Percentiles rank a stretch among this genome's conserved stretches.
These are phyloP conservation scores for Acer negundo DNA, from an alignment of 345 rosid genomes.

Conservation along the genomic window DNA sequence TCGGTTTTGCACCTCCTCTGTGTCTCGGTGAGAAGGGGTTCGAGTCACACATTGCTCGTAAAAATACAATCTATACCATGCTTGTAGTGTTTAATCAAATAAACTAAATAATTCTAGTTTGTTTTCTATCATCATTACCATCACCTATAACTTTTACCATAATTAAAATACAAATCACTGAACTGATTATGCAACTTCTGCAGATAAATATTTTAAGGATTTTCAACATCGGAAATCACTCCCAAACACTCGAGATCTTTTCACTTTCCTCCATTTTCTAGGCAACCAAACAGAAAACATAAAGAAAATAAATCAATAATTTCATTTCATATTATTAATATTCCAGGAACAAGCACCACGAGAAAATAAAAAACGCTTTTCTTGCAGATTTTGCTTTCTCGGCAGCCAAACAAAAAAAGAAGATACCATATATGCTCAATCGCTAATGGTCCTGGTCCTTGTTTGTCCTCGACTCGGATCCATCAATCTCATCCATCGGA, in stretches of 20 bases:
- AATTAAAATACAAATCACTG: background rate
- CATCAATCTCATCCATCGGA: background rate
- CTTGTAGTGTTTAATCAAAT: background rate
- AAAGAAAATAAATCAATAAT: too few species aligned
- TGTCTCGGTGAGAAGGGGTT: background rate
- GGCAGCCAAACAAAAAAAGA: background rate
- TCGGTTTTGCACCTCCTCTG: background rate
- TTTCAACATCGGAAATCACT: too few species aligned
- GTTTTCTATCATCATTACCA: background rate
- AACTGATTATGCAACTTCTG: background rate
- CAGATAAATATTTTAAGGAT: too few species aligned
- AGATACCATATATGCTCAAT: slow-evolving; percentile 60
- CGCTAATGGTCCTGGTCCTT: slow-evolving; percentile 42
- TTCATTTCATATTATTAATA: too few species aligned
- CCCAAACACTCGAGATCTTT: background rate
- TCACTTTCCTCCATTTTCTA: slow-evolving; percentile 4
- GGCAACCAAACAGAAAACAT: background rate
- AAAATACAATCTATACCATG: background rate
- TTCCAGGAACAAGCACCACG: too few species aligned
- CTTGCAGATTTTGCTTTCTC: too few species aligned
- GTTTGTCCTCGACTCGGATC: slow-evolving; percentile 29
- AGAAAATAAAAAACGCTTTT: too few species aligned
- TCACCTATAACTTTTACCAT: background rate
- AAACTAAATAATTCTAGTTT: background rate
- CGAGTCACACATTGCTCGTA: background rate